Evolutionary conservation across 2,329 filamentous ascomycete genomes (phyloP).

Genomic region (Amauroascus verrucosus): DNA sequence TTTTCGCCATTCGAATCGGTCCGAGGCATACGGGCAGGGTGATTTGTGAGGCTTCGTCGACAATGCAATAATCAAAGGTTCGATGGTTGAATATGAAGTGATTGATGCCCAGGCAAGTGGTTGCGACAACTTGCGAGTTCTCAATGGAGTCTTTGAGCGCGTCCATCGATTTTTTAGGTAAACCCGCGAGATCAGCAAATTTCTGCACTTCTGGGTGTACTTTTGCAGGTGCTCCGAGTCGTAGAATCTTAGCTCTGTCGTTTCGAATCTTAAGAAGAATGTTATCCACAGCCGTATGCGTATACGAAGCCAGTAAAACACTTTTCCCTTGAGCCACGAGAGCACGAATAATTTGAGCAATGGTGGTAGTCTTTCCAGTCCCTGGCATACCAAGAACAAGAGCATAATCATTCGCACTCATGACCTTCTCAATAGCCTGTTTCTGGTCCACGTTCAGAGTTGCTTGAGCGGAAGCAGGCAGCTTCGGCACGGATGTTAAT

Average conservation of each 20-base stretch:
- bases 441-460: constrained; percentile 79
- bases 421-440: constrained; percentile 81
- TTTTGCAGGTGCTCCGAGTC: constrained; percentile 76
- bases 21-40: constrained; percentile 90
- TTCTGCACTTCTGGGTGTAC: constrained; percentile 78
- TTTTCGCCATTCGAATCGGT: constrained; percentile 82
- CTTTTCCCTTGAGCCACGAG: constrained; percentile 83
- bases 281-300: constrained; percentile 95
- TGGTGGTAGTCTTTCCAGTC: constrained; percentile 96
- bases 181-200: constrained; percentile 69
- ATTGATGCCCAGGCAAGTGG: constrained; percentile 85
- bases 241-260: constrained; percentile 66
- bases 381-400: constrained; percentile 98
- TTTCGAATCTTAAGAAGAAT: constrained; percentile 84
- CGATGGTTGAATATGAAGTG: constrained; percentile 81
- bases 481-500: constrained; percentile 21
- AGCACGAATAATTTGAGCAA: constrained; percentile 90
- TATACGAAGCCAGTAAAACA: constrained; percentile 88
- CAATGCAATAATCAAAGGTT: constrained; percentile 94
- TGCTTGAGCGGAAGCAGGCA: constrained; percentile 48
- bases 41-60: constrained; percentile 96
- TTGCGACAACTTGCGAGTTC: constrained; percentile 78
- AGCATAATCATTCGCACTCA: constrained; percentile 90
- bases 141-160: constrained; percentile 78
- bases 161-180: constrained; percentile 65